Conservation (phyloP, 2,329 filamentous ascomycete genomes). For the Colletotrichum sp. region DNA sequence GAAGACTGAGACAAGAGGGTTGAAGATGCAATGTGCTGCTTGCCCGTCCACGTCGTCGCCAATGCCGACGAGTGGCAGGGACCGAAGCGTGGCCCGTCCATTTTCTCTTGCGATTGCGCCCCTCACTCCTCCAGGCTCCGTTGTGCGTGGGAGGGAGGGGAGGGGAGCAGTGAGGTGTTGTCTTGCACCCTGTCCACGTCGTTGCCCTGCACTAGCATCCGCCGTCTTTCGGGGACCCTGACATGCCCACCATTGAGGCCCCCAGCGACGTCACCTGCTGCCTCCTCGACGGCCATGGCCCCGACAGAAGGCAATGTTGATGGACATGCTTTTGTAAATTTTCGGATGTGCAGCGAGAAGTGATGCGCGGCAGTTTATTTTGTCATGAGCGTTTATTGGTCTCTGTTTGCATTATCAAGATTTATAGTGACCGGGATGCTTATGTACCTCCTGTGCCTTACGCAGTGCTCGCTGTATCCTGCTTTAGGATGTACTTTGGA, state of each 20-base stretch:
- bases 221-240: constrained; percentile 1
- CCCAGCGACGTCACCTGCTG: constrained; percentile 15
- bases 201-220: constrained; percentile 9
- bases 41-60: not conserved
- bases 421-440: not conserved
- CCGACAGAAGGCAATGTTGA: not conserved
- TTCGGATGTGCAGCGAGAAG: not conserved
- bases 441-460: not conserved
- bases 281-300: not conserved
- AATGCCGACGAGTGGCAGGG: not conserved
- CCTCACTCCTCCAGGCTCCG: not conserved
- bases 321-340: not conserved
- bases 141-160: not conserved
- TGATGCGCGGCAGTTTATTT: not conserved
- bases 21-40: not conserved
- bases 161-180: not conserved
- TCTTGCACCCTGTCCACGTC: not conserved
- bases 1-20: not conserved
- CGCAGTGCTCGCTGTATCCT: not conserved
- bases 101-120: not conserved
- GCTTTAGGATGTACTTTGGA: not conserved
- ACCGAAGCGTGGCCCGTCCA: not conserved
- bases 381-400: not conserved
- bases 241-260: constrained; percentile 2
- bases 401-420: not conserved